These are phyloP conservation scores for Camelina sativa DNA, from an alignment of 345 rosid species.

Conservation along the genomic window DNA sequence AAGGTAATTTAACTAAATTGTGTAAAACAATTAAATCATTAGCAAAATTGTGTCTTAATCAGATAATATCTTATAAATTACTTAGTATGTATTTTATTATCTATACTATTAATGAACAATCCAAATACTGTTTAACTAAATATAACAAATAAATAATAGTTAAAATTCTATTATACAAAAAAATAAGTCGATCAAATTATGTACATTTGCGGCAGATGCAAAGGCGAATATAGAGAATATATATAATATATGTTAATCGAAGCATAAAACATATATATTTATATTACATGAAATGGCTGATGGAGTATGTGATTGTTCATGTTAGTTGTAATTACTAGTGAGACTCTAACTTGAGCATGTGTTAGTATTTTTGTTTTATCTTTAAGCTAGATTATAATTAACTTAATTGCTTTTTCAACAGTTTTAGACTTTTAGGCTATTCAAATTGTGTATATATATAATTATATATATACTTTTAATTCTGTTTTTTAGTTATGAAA, in stretches of 20 bases:
- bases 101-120: too few species aligned
- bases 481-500: neutral
- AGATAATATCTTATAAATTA: too few species aligned
- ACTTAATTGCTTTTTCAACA: neutral
- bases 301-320: neutral
- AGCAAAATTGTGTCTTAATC: too few species aligned
- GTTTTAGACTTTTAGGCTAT: neutral
- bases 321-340: neutral
- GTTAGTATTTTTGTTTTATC: too few species aligned
- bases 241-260: neutral
- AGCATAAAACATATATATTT: neutral
- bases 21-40: too few species aligned
- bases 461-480: neutral
- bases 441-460: neutral
- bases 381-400: neutral
- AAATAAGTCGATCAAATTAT: neutral
- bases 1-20: too few species aligned
- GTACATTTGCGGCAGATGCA: neutral
- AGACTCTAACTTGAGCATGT: neutral
- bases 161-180: too few species aligned
- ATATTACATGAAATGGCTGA: neutral
- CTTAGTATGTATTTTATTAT: too few species aligned
- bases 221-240: neutral
- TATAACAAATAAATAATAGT: too few species aligned
- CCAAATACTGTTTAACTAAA: too few species aligned